Conservation (phyloP, 768 basidiomycete genomes). For the Podaxis sp. region DNA sequence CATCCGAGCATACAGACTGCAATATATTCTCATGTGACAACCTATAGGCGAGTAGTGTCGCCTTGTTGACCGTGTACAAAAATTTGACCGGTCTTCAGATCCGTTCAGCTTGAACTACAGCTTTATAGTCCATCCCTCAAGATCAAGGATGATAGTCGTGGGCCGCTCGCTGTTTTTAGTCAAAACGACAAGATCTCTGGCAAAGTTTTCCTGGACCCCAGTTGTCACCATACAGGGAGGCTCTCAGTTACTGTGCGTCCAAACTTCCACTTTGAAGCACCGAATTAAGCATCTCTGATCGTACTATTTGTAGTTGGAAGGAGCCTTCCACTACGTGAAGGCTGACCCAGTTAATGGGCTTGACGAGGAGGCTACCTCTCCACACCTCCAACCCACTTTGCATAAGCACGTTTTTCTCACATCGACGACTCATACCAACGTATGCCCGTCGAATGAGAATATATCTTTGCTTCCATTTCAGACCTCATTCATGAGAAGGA, state of each 20-base stretch:
- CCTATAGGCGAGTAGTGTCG: constrained; percentile 13
- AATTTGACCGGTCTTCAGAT: constrained; percentile 31
- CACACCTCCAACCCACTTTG: constrained; percentile 16
- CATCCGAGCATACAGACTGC: constrained; percentile 23
- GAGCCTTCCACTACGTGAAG: constrained; percentile 49
- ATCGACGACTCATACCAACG: constrained; percentile 42
- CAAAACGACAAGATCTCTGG: constrained; percentile 62
- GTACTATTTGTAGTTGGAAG: constrained; percentile 58
- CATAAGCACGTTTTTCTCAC: constrained; percentile 51
- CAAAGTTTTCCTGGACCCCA: constrained; percentile 55
- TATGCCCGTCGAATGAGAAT: constrained; percentile 35
- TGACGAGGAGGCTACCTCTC: constrained; percentile 20
- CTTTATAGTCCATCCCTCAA: constrained; percentile 64
- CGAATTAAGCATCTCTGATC: neutral
- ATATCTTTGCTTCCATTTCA: constrained; percentile 40
- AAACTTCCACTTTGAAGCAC: neutral
- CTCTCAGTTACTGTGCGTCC: constrained; percentile 53
- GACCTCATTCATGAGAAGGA: constrained; percentile 43
- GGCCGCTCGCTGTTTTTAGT: constrained; percentile 54
- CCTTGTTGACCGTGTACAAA: neutral
- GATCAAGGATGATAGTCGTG: constrained; percentile 31
- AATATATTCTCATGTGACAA: constrained; percentile 20
- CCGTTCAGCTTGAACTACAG: constrained; percentile 57
- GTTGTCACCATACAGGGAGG: constrained; percentile 51
- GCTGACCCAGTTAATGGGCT: constrained; percentile 22